These are phyloP conservation scores for Lagerstroemia speciosa DNA, from an alignment of 345 rosid genomes.

Conservation along the genomic window DNA sequence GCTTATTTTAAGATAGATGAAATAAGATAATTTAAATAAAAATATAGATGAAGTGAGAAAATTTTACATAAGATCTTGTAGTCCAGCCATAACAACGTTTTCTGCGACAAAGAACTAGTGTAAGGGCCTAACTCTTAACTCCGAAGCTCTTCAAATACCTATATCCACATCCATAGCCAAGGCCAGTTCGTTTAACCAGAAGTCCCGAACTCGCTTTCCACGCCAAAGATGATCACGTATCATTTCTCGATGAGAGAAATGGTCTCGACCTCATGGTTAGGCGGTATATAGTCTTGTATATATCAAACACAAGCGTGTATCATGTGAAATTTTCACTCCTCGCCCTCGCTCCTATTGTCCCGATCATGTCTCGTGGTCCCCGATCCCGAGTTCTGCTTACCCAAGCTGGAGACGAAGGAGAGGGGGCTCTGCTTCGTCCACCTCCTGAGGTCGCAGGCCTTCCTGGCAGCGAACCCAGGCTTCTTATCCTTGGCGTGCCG, in stretches of 20 bases:
- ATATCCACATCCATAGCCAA: background rate
- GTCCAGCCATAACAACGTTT: background rate
- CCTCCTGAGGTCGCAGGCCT: slow-evolving; percentile 50
- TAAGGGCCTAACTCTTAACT: background rate
- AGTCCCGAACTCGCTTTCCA: background rate
- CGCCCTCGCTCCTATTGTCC: background rate
- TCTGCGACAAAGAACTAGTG: background rate
- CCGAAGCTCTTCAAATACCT: background rate
- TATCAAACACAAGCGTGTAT: too few species aligned
- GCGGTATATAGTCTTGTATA: too few species aligned
- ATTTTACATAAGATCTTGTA: too few species aligned
- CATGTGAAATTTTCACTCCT: background rate
- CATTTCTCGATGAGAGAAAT: background rate
- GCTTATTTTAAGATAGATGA: too few species aligned
- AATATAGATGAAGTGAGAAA: too few species aligned
- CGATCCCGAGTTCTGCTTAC: slow-evolving; percentile 3
- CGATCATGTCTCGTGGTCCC: background rate
- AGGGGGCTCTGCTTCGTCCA: slow-evolving; percentile 54
- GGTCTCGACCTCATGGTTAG: background rate
- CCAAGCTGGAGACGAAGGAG: slow-evolving; percentile 6
- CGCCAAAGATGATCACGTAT: background rate
- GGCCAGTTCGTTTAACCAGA: background rate
- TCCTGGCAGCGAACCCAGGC: slow-evolving; percentile 32
- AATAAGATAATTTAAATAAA: too few species aligned
- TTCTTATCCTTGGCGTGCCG: slow-evolving; percentile 48